A percentile compares a stretch with the other conserved stretches of the same genome.
Evolutionary conservation across 441 rosid species (phyloP).

Genomic region (Bocquillonia castaneifolia): DNA sequence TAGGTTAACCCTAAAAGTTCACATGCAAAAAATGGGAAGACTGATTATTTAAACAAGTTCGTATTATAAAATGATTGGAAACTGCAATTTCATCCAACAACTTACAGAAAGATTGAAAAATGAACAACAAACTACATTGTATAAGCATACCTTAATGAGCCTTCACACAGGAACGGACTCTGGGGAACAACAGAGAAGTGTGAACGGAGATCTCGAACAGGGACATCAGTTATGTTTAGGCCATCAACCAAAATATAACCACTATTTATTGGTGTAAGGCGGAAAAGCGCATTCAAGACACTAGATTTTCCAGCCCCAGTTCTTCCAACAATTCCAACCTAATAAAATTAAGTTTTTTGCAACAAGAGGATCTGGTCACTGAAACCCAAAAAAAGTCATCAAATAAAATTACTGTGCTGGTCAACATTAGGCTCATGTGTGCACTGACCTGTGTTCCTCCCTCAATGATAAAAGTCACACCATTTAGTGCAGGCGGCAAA

Average conservation of each 20-base stretch:
- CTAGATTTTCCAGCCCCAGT: slow-evolving; percentile 98
- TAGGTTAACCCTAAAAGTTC: slow-evolving; percentile 61
- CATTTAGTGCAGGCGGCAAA: slow-evolving; percentile 62
- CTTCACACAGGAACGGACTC: slow-evolving; percentile 86
- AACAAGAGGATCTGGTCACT: not conserved
- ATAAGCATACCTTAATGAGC: slow-evolving; percentile 59
- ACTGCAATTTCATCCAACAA: not conserved
- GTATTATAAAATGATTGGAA: not conserved
- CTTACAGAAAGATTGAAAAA: not conserved
- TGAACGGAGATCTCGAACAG: slow-evolving; percentile 77
- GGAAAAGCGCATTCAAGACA: slow-evolving; percentile 83
- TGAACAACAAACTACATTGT: not conserved
- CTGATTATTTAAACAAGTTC: not conserved
- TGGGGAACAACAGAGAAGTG: slow-evolving; percentile 89
- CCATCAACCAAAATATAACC: slow-evolving; percentile 81
- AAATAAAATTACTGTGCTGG: slow-evolving; percentile 11
- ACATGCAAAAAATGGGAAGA: not conserved
- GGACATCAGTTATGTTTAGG: slow-evolving; percentile 53
- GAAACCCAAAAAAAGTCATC: slow-evolving; percentile 6
- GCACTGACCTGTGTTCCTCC: slow-evolving; percentile 69
- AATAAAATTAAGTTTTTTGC: slow-evolving; percentile 19
- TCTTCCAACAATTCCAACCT: slow-evolving; percentile 96
- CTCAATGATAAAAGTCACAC: slow-evolving; percentile 52
- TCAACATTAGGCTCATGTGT: slow-evolving; percentile 5
- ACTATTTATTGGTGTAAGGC: slow-evolving; percentile 58